These are phyloP conservation scores for Bruguiera parviflora DNA, from an alignment of 345 rosid species.

Conservation along the genomic window DNA sequence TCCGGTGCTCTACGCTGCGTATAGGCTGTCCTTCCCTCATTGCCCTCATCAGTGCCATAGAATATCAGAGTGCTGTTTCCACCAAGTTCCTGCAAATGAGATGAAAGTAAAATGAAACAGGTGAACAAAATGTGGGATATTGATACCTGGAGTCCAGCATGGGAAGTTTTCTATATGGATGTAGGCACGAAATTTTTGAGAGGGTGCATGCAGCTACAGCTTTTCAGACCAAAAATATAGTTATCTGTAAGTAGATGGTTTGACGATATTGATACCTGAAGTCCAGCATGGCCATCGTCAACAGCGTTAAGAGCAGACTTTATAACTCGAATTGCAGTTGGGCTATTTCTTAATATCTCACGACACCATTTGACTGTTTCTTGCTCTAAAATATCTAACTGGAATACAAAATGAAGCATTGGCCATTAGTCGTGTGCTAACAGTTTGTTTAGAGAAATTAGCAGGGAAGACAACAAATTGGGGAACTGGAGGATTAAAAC, in stretches of 20 bases:
- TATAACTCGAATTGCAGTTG: slow-evolving; percentile 85
- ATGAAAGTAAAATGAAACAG: neutral
- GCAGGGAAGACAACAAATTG: neutral
- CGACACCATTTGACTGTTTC: slow-evolving; percentile 93
- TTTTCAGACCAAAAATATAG: no score
- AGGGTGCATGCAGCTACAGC: no score
- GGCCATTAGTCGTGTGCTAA: neutral
- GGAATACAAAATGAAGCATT: slow-evolving; percentile 9
- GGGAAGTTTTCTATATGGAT: neutral
- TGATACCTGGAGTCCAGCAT: neutral
- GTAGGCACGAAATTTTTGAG: neutral
- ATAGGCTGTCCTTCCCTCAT: slow-evolving; percentile 78
- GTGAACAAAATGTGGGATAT: neutral
- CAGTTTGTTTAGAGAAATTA: neutral
- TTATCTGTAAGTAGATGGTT: no score
- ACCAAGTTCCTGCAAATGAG: slow-evolving; percentile 54
- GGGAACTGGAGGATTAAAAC: neutral
- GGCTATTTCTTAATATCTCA: slow-evolving; percentile 83
- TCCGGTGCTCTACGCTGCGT: slow-evolving; percentile 67
- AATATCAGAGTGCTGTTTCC: slow-evolving; percentile 86
- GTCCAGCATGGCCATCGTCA: slow-evolving; percentile 92
- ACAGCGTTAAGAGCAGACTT: slow-evolving; percentile 92
- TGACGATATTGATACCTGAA: slow-evolving; percentile 46
- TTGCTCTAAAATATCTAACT: slow-evolving; percentile 75
- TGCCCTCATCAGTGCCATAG: slow-evolving; percentile 82